Evolutionary conservation across 352 stramenopile species (phyloP).

Genomic region (Globisporangium emineosum): DNA sequence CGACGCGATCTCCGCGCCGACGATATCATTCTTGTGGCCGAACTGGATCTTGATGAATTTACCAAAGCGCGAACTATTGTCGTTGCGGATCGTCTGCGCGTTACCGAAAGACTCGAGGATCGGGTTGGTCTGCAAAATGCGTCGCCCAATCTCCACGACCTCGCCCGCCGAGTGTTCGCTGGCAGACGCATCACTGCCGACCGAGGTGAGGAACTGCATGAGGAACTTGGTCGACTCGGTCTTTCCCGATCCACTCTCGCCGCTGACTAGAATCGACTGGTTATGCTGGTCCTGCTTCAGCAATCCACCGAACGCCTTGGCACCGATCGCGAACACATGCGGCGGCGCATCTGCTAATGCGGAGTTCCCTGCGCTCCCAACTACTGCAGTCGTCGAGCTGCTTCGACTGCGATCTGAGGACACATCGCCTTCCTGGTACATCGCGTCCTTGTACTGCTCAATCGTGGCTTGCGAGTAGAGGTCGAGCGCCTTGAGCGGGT

Average conservation of each 20-base stretch:
- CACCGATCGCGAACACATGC: conserved; percentile 91
- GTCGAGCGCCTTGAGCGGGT: conserved; percentile 75
- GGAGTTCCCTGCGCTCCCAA: conserved; percentile 9
- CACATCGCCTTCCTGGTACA: conserved; percentile 20
- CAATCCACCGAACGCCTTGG: conserved; percentile 79
- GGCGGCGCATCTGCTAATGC: conserved; percentile 35
- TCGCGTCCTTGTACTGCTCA: conserved; percentile 61
- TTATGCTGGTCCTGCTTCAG: conserved; percentile 41
- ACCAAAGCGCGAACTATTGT: conserved; percentile 95
- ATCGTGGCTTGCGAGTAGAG: conserved; percentile 63
- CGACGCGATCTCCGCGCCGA: conserved; percentile 92
- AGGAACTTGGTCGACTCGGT: conserved; percentile 97
- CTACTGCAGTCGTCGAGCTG: conserved; percentile 7
- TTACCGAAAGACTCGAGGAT: conserved; percentile 98
- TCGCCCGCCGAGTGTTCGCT: conserved; percentile 24
- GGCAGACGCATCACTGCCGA: conserved; percentile 43
- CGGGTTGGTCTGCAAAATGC: conserved; percentile 95
- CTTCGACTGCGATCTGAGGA: conserved; percentile 7
- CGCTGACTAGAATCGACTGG: conserved; percentile 42
- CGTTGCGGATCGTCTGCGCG: conserved; percentile 94
- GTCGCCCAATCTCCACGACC: conserved; percentile 71
- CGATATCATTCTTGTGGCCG: conserved; percentile 65
- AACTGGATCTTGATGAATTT: conserved; percentile 97
- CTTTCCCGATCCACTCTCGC: conserved; percentile 85
- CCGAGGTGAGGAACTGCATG: conserved; percentile 94